Evolutionary conservation across 495 filamentous ascomycete genomes (phyloP), one percentile per base, ranked within the genome.

Genomic region (Echria macrotheca): DNA sequence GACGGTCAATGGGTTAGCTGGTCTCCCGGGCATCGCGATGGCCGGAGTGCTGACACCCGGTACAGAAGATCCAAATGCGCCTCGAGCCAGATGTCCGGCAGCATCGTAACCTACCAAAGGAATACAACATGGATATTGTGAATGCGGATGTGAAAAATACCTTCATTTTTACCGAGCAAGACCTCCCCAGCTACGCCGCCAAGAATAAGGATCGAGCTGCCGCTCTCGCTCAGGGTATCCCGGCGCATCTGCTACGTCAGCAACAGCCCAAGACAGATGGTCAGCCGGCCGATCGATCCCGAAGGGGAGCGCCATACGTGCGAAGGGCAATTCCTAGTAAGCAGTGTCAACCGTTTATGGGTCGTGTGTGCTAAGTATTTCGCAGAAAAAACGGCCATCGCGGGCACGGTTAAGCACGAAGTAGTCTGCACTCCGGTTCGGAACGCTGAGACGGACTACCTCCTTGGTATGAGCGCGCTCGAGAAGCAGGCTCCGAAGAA

Each of bases 131-230:
- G 43, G 78, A 87, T 11, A 59, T 85, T 49, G 82, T 73, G 48
- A 84, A 79, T 57, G 55, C 71, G 57, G 61, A 79, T 54, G 66
- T 82, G 40, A 68, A 78, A 60, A 98, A 96, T 60, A 91, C 87
- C 6, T 95, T 81, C 60, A 68, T 96, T 32, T 97, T 97, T 59
- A 86, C 84, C 12, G 91, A 97, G 66, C 89, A 93, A 63, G 86
- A 97, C 61, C 75, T 94, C 18, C 85, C 89, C 1, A 87, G 86
- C 22, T 89, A 82, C 59, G 81, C 82, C 49, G 75, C 75, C 12
- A 82, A 77, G 59, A 71, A 68, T 63, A 76, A 69, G 57, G 69
- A 63, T 54, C 69, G 64, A 56, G 76, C 71, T 41, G 69, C 70
- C 17, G 69, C 69, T 4, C 58, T 70, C 4, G 75, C 67, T 9